Percentiles rank a stretch among this genome's conserved stretches.
Conservation (phyloP, 225 moss, liverwort and hornwort species). For the Marchantia paleacea region DNA sequence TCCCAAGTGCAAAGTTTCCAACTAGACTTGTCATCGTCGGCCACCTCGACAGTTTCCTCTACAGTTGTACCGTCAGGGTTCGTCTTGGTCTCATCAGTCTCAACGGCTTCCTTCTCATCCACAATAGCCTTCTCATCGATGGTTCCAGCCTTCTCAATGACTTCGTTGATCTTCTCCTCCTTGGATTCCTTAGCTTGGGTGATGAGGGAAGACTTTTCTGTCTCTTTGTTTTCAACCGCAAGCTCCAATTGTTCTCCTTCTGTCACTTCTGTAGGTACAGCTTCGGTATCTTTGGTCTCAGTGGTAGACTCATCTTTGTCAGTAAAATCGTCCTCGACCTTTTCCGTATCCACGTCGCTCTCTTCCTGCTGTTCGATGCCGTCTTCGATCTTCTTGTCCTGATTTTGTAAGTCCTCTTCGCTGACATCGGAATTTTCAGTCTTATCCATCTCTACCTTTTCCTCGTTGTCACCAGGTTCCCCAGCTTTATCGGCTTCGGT, state of each 20-base stretch:
- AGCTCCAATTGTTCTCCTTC: constrained; percentile 60
- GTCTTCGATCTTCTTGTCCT: constrained; percentile 19
- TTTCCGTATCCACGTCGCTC: neutral
- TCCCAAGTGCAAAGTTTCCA: constrained; percentile 62
- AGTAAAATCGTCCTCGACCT: neutral
- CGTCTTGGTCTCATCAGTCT: neutral
- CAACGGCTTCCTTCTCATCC: constrained; percentile 18
- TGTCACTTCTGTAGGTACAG: neutral
- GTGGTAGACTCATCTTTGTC: neutral
- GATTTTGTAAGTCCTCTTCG: constrained; percentile 10
- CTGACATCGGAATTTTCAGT: neutral
- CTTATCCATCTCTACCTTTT: neutral
- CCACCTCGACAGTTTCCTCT: constrained; percentile 14
- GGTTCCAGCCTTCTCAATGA: constrained; percentile 35
- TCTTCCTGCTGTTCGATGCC: constrained; percentile 9
- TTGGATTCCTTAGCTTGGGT: constrained; percentile 69
- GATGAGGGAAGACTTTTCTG: constrained; percentile 44
- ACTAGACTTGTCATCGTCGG: constrained; percentile 28
- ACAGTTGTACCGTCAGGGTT: neutral
- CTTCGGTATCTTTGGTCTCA: neutral
- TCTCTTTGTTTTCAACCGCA: constrained; percentile 52
- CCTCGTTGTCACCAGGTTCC: constrained; percentile 2
- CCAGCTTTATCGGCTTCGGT: constrained; percentile 14
- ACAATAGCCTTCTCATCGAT: constrained; percentile 37
- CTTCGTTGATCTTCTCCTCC: constrained; percentile 55